Conservation (phyloP, 176 grass and related monocot genomes). For the Thinopyrum elongatum region DNA sequence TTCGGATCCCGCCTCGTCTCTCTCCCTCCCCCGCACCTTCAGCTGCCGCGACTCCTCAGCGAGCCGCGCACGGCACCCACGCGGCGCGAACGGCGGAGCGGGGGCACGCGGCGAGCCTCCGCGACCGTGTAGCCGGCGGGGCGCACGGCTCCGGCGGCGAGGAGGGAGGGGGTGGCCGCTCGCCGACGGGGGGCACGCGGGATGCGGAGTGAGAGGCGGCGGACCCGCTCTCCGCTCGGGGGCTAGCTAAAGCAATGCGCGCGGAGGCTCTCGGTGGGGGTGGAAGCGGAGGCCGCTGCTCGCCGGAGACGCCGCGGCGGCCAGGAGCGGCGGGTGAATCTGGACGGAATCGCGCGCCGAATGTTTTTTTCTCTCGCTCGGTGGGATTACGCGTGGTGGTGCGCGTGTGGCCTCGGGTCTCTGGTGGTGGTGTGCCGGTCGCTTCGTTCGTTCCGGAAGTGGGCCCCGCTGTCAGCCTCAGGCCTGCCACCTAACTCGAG, state of each 20-base stretch:
- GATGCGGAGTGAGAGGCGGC: not conserved
- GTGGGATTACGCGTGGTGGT: not conserved
- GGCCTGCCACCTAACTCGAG: not conserved
- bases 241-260: not conserved
- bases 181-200: not conserved
- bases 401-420: not conserved
- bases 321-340: not conserved
- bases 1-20: slow-evolving; percentile 9
- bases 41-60: not conserved
- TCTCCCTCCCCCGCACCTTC: not conserved
- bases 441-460: not conserved
- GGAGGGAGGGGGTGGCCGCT: not conserved
- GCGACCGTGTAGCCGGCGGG: not conserved
- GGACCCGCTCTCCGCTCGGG: not conserved
- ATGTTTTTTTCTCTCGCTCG: not conserved
- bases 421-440: not conserved
- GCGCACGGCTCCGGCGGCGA: not conserved
- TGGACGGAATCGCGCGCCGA: not conserved
- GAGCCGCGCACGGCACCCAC: not conserved
- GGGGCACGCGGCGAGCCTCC: not conserved
- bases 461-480: slow-evolving; percentile 24
- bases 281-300: not conserved
- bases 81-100: not conserved
- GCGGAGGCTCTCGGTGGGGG: not conserved
- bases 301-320: not conserved